Base-by-base conservation (phyloP, 768 basidiomycete genomes). In the Amanita molliuscula region DNA sequence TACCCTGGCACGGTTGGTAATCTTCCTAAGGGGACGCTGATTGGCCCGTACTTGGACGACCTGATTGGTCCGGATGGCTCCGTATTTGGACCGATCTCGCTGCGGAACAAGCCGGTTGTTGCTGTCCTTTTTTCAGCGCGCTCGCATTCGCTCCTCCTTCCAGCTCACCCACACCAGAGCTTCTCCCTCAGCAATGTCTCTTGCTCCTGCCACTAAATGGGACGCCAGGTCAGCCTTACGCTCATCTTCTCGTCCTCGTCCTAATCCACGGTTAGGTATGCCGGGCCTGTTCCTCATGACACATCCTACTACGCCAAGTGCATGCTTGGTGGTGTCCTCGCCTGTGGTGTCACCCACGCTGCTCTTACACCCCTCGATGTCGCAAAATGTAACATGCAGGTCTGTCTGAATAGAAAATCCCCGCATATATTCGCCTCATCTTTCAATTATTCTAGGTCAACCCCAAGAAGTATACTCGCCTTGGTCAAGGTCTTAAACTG, bases 361-460 rank as follows among this genome's bases (percentile, higher is more conserved):
- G 87, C 82, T 59, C 82, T 90, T 66, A 89, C 88, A 10, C 88
- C 88, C 31, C 78, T 90, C 53, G 88, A 90, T 70, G 88, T 90
- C 51, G 84, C 84, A 57, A 90, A 90, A 71, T 89, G 88, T 67
- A 90, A 90, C 75, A 90, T 90, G 84, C 88, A 90, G 83, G 87
- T 80, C 35, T 33, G 75, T 63, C 25, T 28, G 45, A 31, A 13
- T 4, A 13, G 13, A 15, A 36, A 15, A 18, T n/a, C 43, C 42
- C 25, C 23, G n/a, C 35, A 35, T 40, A 49, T 28, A 38, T 21
- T 23, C 20, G 6, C 20, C 40, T 10, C 28, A 42, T 26, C 18
- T 10, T 35, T 36, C 37, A 47, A 51, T 40, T 38, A 36, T 21
- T 18, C 34, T 47, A 90, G 88, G 88, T 90, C 55, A 76, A 81